These are phyloP conservation scores for Tolypocladium tundrense DNA, from an alignment of 2,329 filamentous ascomycete genomes.

Conservation along the genomic window DNA sequence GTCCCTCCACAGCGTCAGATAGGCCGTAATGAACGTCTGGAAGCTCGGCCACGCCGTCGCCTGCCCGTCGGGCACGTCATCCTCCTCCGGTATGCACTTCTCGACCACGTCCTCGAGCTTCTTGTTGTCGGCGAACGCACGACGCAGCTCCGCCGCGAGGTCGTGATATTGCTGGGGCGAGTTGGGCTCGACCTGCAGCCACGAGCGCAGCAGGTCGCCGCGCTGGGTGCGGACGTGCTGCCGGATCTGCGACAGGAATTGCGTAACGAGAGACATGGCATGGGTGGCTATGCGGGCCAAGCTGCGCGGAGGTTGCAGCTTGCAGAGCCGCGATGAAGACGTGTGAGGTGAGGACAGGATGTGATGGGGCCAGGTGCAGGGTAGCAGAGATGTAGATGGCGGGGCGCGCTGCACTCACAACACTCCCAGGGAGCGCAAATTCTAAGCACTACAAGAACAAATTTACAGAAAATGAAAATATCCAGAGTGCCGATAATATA, in stretches of 20 bases:
- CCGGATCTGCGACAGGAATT: slow-evolving; percentile 58
- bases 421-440: too few relatives aligned
- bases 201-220: slow-evolving; percentile 55
- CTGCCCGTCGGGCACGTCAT: slow-evolving; percentile 52
- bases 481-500: too few relatives aligned
- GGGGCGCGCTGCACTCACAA: neutral
- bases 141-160: slow-evolving; percentile 57
- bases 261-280: slow-evolving; percentile 51
- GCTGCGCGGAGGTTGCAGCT: neutral
- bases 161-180: slow-evolving; percentile 56
- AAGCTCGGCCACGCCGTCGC: slow-evolving; percentile 67
- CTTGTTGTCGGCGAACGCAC: slow-evolving; percentile 36
- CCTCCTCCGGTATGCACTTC: slow-evolving; percentile 45
- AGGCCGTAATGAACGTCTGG: slow-evolving; percentile 68
- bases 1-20: slow-evolving; percentile 71
- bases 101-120: slow-evolving; percentile 55
- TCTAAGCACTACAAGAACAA: too few relatives aligned
- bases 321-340: neutral
- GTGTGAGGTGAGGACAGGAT: slow-evolving; percentile 2
- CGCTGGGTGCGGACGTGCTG: slow-evolving; percentile 47
- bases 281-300: slow-evolving; percentile 5
- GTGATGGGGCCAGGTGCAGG: neutral
- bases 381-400: neutral
- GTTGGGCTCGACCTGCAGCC: slow-evolving; percentile 65
- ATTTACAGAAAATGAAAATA: too few relatives aligned